Base-by-base conservation (phyloP, 2,329 filamentous ascomycete genomes). In the Fusarium humuli region DNA sequence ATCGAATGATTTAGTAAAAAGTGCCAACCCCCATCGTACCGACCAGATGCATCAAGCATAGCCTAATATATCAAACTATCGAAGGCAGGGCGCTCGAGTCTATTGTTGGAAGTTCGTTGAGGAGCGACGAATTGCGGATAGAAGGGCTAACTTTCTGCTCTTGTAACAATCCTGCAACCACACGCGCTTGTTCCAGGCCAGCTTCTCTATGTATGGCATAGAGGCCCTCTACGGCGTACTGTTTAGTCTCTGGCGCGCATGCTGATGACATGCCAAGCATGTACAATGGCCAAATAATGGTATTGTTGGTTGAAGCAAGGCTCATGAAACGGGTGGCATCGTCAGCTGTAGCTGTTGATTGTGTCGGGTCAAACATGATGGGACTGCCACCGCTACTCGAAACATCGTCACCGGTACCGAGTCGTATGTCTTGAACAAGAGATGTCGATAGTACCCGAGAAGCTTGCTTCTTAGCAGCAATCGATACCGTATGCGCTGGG, bases 231-330 rank as follows among this genome's bases (percentile, higher is more conserved):
- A 85, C 75, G 3, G 83, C 81, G 47, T 85, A 86, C 5, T 78
- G 74, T 49, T 81, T 81, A 69, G 81, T 81, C 49, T 80, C 77
- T 5, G 73, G 67, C 2, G 80, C 79, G 62, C 83, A 85, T 5
- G 80, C 81, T 1, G 83, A 83, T 22, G 83, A 84, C 73, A 84
- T 81, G 56, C 84, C 84, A 10, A 84, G 79, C 13, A 83, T 80
- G 58, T 84, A 86, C 6, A 86, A 77, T 7, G 84, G 84, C 84
- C 83, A 86, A 41, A 86, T 81, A 11, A 85, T 79, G 18, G 82
- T 82, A 66, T 84, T 83, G 25, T 83, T 83, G 2, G 83, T 81
- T 11, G 83, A 84, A 1, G 82, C 83, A 9, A 86, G 77, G 7
- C 83, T 81, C 81, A 86, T 82, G 73, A 85, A 84, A 25, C 83